Evolutionary conservation across 306 rosid genomes (phyloP).

Genomic region (Abrus pulchellus): DNA sequence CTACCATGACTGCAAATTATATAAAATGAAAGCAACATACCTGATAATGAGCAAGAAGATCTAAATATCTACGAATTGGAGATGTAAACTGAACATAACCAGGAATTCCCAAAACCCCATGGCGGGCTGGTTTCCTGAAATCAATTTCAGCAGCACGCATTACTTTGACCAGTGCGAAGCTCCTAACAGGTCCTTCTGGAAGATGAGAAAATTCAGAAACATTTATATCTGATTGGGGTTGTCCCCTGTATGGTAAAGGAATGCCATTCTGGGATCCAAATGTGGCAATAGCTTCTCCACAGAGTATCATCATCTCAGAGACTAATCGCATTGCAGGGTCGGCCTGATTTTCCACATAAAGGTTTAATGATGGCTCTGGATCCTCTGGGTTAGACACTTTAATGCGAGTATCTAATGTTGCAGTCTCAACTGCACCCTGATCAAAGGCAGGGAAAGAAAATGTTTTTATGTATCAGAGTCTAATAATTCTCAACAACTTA

Average conservation of each 20-base stretch:
- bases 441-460: slow-evolving; percentile 44
- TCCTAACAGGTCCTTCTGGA: slow-evolving; percentile 99
- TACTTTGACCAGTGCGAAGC: slow-evolving; percentile 80
- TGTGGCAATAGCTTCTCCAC: slow-evolving; percentile 93
- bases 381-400: slow-evolving; percentile 89
- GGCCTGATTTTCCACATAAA: slow-evolving; percentile 95
- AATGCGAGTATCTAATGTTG: slow-evolving; percentile 84
- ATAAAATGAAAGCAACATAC: slow-evolving; percentile 51
- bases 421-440: slow-evolving; percentile 90
- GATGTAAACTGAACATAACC: slow-evolving; percentile 98
- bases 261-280: slow-evolving; percentile 81
- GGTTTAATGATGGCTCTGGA: slow-evolving; percentile 81
- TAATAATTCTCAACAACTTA: slow-evolving; percentile 35
- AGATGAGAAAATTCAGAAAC: slow-evolving; percentile 83
- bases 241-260: slow-evolving; percentile 97
- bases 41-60: slow-evolving; percentile 98
- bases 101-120: slow-evolving; percentile 88
- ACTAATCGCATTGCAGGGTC: slow-evolving; percentile 97
- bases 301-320: slow-evolving; percentile 96
- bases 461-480: slow-evolving; percentile 39
- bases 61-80: slow-evolving; percentile 97
- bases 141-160: slow-evolving; percentile 99
- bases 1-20: slow-evolving; percentile 16
- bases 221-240: slow-evolving; percentile 90
- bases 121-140: slow-evolving; percentile 94